Evolutionary conservation across 495 filamentous ascomycete genomes (phyloP).

Genomic region (Xanthoparmelia taractica): DNA sequence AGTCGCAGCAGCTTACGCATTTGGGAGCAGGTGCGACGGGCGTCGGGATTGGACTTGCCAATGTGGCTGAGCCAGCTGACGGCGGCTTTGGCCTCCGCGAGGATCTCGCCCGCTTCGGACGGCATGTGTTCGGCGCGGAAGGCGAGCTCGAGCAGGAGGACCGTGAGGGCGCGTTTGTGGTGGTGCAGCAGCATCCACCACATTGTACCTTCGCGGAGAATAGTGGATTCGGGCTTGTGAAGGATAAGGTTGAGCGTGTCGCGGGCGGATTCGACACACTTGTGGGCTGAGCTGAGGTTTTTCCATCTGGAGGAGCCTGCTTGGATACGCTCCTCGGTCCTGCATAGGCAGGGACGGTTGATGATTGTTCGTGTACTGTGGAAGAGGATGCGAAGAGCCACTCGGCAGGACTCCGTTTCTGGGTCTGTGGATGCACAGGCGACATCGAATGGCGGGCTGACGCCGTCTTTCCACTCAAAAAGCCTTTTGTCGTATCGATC

Average conservation of each 20-base stretch:
- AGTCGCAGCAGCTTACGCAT: constrained; percentile 15
- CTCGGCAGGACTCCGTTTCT: constrained; percentile 42
- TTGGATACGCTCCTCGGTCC: constrained; percentile 38
- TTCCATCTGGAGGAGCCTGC: constrained; percentile 40
- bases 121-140: constrained; percentile 49
- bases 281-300: constrained; percentile 44
- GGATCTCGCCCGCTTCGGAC: constrained; percentile 42
- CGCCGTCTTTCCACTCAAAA: constrained; percentile 43
- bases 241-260: constrained; percentile 48
- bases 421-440: constrained; percentile 30
- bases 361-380: constrained; percentile 53
- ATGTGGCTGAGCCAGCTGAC: constrained; percentile 46
- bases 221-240: constrained; percentile 32
- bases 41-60: constrained; percentile 39
- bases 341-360: constrained; percentile 53
- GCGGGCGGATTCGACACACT: constrained; percentile 52
- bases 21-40: constrained; percentile 40
- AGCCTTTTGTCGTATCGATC: constrained; percentile 43
- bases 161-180: constrained; percentile 51
- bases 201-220: constrained; percentile 44
- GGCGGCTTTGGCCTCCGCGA: constrained; percentile 48
- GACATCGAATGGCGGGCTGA: constrained; percentile 37
- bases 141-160: constrained; percentile 53
- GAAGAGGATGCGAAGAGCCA: constrained; percentile 41
- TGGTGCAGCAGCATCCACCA: constrained; percentile 62